Evolutionary conservation across 345 rosid species (phyloP).

Genomic region (Aethionema arabicum): DNA sequence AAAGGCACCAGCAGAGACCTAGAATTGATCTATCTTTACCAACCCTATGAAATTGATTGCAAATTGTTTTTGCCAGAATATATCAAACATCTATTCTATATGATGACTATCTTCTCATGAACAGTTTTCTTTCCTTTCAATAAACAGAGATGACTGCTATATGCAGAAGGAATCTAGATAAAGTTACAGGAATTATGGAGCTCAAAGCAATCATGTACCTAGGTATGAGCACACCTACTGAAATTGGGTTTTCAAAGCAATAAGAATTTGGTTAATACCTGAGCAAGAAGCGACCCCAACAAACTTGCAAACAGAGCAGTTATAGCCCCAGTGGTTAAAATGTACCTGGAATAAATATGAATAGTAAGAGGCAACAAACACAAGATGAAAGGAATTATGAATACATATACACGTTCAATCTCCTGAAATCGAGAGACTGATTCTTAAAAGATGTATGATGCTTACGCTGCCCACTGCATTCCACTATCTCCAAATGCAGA

Average conservation of each 20-base stretch:
- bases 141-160: too few species aligned
- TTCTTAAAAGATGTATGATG: conserved; percentile 22
- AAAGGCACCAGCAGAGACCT: conserved; percentile 2
- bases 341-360: conserved; percentile 41
- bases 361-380: neutral
- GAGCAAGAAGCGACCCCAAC: conserved; percentile 70
- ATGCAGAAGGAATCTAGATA: too few species aligned
- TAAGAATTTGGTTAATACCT: conserved; percentile 37
- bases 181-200: neutral
- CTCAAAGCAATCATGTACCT: neutral
- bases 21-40: conserved; percentile 2
- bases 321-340: conserved; percentile 60
- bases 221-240: neutral
- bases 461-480: conserved; percentile 82
- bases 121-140: too few species aligned
- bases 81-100: too few species aligned
- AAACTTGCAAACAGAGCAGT: conserved; percentile 71
- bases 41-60: too few species aligned
- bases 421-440: neutral
- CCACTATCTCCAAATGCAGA: conserved; percentile 69
- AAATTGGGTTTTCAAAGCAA: conserved; percentile 8
- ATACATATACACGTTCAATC: conserved; percentile 1
- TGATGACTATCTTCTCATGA: too few species aligned
- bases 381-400: neutral
- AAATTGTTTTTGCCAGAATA: too few species aligned